Evolutionary conservation across 1,284 basidiomycete genomes (phyloP).

Genomic region (Sanguinoderma infundibulare): DNA sequence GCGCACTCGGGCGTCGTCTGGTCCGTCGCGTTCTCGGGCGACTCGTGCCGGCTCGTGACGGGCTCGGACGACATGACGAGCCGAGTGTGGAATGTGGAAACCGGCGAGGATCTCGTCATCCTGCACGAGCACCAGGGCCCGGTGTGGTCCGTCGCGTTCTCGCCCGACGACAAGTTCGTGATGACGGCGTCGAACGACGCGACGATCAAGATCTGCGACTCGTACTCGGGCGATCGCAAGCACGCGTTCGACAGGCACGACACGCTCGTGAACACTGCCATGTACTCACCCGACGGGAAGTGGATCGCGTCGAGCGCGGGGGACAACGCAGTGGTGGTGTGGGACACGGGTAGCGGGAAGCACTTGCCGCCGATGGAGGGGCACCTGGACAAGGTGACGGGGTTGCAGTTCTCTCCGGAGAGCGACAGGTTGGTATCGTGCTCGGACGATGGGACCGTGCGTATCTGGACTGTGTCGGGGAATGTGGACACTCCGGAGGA

Average conservation of each 20-base stretch:
- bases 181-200: constrained; percentile 22
- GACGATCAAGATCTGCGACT: constrained; percentile 18
- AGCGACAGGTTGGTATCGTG: constrained; percentile 37
- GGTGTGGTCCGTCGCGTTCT: constrained; percentile 28
- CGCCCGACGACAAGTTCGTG: constrained; percentile 16
- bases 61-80: constrained; percentile 36
- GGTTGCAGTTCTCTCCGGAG: constrained; percentile 37
- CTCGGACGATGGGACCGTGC: constrained; percentile 40
- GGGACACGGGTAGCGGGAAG: constrained; percentile 7
- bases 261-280: constrained; percentile 10
- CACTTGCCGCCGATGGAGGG: constrained; percentile 8
- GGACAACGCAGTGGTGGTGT: constrained; percentile 13
- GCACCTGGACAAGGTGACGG: constrained; percentile 29
- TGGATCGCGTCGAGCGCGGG: constrained; percentile 12
- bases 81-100: constrained; percentile 32
- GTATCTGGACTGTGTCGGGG: constrained; percentile 12
- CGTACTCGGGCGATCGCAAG: constrained; percentile 9
- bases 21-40: constrained; percentile 39
- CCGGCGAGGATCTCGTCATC: constrained; percentile 29
- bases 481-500: neutral
- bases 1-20: constrained; percentile 36
- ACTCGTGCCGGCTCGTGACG: constrained; percentile 39
- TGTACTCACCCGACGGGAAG: constrained; percentile 15
- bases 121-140: constrained; percentile 26
- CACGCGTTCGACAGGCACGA: constrained; percentile 15